Conservation (phyloP, 164 flowering plant genomes). For the Houttuynia cordata region DNA sequence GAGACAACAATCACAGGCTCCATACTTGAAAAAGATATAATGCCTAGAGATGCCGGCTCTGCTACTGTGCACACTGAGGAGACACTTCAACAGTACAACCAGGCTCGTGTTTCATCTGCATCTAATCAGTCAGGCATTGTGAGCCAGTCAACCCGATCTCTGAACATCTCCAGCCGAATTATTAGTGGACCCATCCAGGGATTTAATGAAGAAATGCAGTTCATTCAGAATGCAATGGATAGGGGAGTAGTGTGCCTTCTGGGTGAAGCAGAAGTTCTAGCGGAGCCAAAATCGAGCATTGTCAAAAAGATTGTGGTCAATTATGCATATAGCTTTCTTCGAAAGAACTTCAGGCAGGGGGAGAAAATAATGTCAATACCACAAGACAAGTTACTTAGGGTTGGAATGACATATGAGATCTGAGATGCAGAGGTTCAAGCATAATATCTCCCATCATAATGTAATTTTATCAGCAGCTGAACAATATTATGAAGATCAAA, state of each 20-base stretch:
- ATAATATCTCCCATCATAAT: too few relatives aligned
- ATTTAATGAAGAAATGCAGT: conserved; percentile 39
- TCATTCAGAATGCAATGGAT: conserved; percentile 38
- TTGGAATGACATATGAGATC: conserved; percentile 75
- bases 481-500: too few relatives aligned
- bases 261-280: conserved; percentile 64
- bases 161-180: conserved; percentile 17
- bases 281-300: conserved; percentile 33
- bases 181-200: conserved; percentile 15
- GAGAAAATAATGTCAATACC: conserved; percentile 47
- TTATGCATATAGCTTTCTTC: conserved; percentile 42
- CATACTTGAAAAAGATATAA: conserved; percentile 10
- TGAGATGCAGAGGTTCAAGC: conserved; percentile 4
- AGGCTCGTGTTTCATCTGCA: conserved; percentile 23
- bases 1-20: conserved; percentile 17
- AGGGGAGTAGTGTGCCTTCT: conserved; percentile 55
- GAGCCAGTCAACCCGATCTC: conserved; percentile 17
- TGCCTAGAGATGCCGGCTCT: conserved; percentile 9
- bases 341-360: conserved; percentile 54
- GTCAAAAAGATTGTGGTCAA: conserved; percentile 47
- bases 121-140: conserved; percentile 14
- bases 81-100: conserved; percentile 10
- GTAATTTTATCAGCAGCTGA: too few relatives aligned
- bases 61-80: conserved; percentile 19
- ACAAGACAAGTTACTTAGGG: conserved; percentile 43